Evolutionary conservation across 2,329 filamentous ascomycete species (phyloP), one percentile per base, ranked within the genome.

Genomic region (Fusarium musae): DNA sequence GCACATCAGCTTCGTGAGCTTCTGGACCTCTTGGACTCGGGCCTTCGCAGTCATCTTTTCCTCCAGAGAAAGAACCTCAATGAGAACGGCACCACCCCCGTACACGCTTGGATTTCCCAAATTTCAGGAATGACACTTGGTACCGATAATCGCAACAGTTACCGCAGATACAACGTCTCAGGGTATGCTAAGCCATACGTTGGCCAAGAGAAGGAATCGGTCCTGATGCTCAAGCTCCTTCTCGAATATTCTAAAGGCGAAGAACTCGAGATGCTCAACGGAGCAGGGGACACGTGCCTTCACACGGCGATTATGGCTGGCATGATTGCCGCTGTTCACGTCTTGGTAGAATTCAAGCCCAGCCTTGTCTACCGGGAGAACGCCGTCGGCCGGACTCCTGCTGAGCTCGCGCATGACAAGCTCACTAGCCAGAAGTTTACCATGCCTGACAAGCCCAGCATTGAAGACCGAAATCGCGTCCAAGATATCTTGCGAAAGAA

Each of bases 321-420:
- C 17, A 73, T 82, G 40, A 73, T 83, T 12, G 78, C 77, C 40
- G 73, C 87, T 3, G 75, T 83, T 43, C 80, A 83, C 19, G 76
- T 83, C 6, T 76, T 93, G 6, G 81, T 95, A 16, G 82, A 87
- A 15, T 83, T 83, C 72, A 85, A 88, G 23, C 88, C 91, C 0
- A 84, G 85, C 32, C 84, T 95, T 4, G 82, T 94, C 1, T 87
- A 89, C 74, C 88, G 91, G 28, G 94, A 96, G 79, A 95, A 95
- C 74, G 89, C 93, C 0, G 93, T 93, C 0, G 94, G 94, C 4
- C 87, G 89, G 21, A 96, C 93, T 0, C 92, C 93, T 0, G 85
- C 87, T 34, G 93, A 96, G 75, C 82, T 93, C 54, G 89, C 91
- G 0, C 84, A 88, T 57, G 90, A 93, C 59, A 80, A 81, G 3